Evolutionary conservation across 139 green algal genomes (phyloP).

Genomic region (Tetradesmus obliquus): DNA sequence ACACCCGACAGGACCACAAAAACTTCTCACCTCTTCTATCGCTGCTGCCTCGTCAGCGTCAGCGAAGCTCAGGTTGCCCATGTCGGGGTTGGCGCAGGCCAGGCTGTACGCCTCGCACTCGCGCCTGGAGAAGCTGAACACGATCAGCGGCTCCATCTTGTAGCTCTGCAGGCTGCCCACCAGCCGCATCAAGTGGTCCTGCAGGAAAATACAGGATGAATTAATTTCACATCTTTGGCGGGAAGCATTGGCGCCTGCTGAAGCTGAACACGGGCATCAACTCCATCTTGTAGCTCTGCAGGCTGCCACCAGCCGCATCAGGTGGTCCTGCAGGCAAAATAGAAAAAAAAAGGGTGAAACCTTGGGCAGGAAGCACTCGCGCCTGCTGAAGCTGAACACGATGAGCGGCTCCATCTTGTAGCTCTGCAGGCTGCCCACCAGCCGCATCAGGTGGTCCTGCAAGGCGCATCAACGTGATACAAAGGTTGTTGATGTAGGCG

Average conservation of each 20-base stretch:
- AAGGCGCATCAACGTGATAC: neutral
- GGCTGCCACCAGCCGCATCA: conserved; percentile 65
- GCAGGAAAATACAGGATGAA: neutral
- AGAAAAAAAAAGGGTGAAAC: neutral
- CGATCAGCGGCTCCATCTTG: conserved; percentile 89
- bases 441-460: conserved; percentile 64
- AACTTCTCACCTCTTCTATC: conserved; percentile 64
- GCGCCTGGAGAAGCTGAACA: conserved; percentile 94
- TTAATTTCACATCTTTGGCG: no score
- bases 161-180: conserved; percentile 69
- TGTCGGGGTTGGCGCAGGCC: conserved; percentile 13
- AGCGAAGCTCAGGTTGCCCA: conserved; percentile 65
- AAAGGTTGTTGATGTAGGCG: no score
- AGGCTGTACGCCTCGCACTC: conserved; percentile 62
- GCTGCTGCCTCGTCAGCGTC: conserved; percentile 73
- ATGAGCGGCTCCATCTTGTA: conserved; percentile 87
- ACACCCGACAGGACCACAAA: no score
- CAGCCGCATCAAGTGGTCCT: conserved; percentile 64
- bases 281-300: conserved; percentile 78
- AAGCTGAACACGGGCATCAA: conserved; percentile 98
- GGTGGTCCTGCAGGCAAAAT: conserved; percentile 37
- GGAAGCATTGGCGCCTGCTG: neutral
- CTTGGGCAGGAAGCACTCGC: no score
- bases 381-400: conserved; percentile 90
- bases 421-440: conserved; percentile 69